A percentile compares a stretch with the other conserved stretches of the same genome.
These are phyloP conservation scores for Akanthomyces uredinophilus DNA, from an alignment of 2,329 filamentous ascomycete species.

Conservation along the genomic window DNA sequence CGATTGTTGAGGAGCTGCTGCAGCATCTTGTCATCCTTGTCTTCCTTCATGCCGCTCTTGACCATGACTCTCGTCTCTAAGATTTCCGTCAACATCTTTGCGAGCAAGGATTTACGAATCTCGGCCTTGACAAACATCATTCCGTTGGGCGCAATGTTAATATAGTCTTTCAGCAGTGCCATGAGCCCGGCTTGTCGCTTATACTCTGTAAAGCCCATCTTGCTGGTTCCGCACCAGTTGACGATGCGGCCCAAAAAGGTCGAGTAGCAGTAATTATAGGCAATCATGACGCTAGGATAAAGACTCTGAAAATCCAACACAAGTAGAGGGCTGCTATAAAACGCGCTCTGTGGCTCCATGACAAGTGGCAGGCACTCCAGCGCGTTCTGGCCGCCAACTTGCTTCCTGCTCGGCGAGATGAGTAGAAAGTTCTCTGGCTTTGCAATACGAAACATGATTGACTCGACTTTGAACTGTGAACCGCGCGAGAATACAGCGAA, in stretches of 20 bases:
- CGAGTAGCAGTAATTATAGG: conserved; percentile 98
- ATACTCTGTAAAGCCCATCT: conserved; percentile 92
- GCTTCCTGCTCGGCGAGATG: conserved; percentile 82
- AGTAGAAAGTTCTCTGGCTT: conserved; percentile 94
- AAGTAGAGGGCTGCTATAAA: conserved; percentile 83
- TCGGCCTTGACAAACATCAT: conserved; percentile 89
- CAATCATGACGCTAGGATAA: conserved; percentile 98
- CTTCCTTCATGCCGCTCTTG: conserved; percentile 91
- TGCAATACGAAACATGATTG: conserved; percentile 96
- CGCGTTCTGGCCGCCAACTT: conserved; percentile 90
- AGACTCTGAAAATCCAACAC: conserved; percentile 95
- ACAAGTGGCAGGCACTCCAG: conserved; percentile 91
- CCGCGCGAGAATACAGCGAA: conserved; percentile 92
- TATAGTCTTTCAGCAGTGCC: conserved; percentile 71
- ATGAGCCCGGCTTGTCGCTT: conserved; percentile 69
- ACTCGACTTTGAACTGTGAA: conserved; percentile 98
- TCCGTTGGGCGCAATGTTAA: conserved; percentile 92
- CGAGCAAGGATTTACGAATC: conserved; percentile 83
- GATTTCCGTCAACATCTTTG: conserved; percentile 95
- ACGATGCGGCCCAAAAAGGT: conserved; percentile 85
- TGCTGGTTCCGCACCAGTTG: conserved; percentile 84
- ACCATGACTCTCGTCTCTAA: conserved; percentile 96
- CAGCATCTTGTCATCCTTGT: conserved; percentile 80
- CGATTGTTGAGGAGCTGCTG: conserved; percentile 89
- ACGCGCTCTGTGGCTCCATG: conserved; percentile 94